phyloP scores from a whole-genome alignment of 2,329 filamentous ascomycete species.

The Phaeophleospora eucalypticola region DNA sequence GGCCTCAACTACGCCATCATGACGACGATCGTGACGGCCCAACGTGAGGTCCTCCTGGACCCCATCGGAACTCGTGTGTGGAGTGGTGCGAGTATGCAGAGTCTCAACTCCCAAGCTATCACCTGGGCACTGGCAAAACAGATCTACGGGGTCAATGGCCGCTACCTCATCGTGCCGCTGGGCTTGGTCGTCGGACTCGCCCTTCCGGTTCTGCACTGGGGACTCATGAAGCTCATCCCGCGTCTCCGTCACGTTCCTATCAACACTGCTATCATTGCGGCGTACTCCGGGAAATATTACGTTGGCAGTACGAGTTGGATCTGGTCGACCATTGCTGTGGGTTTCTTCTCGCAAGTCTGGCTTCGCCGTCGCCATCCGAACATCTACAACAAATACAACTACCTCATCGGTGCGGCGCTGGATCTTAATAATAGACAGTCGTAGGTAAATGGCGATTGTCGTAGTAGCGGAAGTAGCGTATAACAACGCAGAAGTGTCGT shows the following conservation, averaged over 20 bases:
- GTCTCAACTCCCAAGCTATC: slow-evolving; percentile 42
- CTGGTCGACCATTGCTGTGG: slow-evolving; percentile 58
- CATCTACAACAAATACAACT: slow-evolving; percentile 37
- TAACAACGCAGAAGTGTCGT: too few species aligned
- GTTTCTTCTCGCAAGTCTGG: slow-evolving; percentile 64
- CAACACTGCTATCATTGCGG: slow-evolving; percentile 43
- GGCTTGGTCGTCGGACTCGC: slow-evolving; percentile 42
- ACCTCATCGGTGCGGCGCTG: slow-evolving; percentile 34
- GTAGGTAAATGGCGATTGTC: too few species aligned
- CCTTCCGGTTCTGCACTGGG: slow-evolving; percentile 38
- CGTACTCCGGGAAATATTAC: slow-evolving; percentile 37
- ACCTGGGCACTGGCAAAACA: slow-evolving; percentile 33
- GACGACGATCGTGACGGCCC: slow-evolving; percentile 41
- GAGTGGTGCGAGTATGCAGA: slow-evolving; percentile 47
- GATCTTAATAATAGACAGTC: too few species aligned
- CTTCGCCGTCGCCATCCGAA: slow-evolving; percentile 37
- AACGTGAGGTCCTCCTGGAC: slow-evolving; percentile 40
- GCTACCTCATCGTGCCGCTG: slow-evolving; percentile 37
- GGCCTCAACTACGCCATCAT: slow-evolving; percentile 47
- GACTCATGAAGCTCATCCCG: slow-evolving; percentile 1
- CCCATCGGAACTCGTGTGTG: slow-evolving; percentile 45
- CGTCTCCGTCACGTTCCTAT: slow-evolving; percentile 8
- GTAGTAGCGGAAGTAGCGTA: too few species aligned
- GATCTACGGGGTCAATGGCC: slow-evolving; percentile 40
- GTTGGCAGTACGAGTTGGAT: slow-evolving; percentile 33